These are phyloP conservation scores for Trichoderma atroviride DNA, from an alignment of 2,329 filamentous ascomycete species.

Conservation along the genomic window DNA sequence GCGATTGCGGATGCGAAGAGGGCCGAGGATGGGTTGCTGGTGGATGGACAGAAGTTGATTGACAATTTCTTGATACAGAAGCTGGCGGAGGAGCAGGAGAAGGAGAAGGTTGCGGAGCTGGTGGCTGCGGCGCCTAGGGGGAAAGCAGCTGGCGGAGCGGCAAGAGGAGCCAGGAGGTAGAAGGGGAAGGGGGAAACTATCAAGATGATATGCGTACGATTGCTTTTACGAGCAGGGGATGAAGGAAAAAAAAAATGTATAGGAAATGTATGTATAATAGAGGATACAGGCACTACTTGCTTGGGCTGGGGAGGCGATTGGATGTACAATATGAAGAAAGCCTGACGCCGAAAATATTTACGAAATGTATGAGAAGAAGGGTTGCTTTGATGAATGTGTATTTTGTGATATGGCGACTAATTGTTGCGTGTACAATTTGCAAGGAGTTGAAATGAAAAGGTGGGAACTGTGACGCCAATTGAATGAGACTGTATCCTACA, in stretches of 20 bases:
- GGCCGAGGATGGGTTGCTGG: constrained; percentile 55
- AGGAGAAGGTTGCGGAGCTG: constrained; percentile 40
- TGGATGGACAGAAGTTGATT: constrained; percentile 61
- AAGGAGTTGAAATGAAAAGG: background rate
- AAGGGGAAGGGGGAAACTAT: constrained; percentile 29
- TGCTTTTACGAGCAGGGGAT: constrained; percentile 20
- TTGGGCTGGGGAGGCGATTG: constrained; percentile 1
- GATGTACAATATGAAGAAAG: constrained; percentile 23
- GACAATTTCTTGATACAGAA: constrained; percentile 42
- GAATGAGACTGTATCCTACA: background rate
- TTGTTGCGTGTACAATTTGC: background rate
- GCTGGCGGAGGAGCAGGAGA: constrained; percentile 40
- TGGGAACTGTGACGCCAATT: background rate
- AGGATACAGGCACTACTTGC: constrained; percentile 10
- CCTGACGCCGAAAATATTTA: constrained; percentile 12
- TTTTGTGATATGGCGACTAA: background rate
- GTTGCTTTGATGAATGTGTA: background rate
- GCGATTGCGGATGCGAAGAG: constrained; percentile 58
- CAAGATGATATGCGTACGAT: constrained; percentile 31
- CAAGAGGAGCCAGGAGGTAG: constrained; percentile 34
- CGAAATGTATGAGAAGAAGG: background rate
- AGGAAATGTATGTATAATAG: constrained; percentile 22
- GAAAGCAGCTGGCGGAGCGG: constrained; percentile 26
- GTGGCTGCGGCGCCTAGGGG: constrained; percentile 34
- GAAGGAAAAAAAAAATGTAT: constrained; percentile 3